Evolutionary conservation across 2,329 filamentous ascomycete species (phyloP), one percentile per base, ranked within the genome.

Genomic region (Fonsecaea pedrosoi): DNA sequence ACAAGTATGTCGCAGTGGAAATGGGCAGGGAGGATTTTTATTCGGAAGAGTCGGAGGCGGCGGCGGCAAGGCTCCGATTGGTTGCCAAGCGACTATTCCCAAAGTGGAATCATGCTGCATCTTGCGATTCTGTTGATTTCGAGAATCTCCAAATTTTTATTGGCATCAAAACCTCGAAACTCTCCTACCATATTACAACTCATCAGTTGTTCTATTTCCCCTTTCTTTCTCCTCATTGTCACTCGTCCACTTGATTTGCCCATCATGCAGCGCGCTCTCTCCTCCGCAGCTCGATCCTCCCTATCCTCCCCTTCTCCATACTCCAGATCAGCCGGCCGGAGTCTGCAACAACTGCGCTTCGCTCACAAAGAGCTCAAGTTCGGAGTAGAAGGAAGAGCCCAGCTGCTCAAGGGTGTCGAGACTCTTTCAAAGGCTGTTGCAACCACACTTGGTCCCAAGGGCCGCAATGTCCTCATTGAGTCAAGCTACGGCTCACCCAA

Each of bases 401-500:
- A 92, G 74, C 89, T 99, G 71, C 87, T 99, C 73, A 89, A 90
- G 77, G 95, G 95, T 87, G 94, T 98, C 72, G 95, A 99, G 81
- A 98, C 95, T 74, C 89, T 99, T 72, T 94, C 95, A 76, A 96
- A 90, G 84, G 95, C 95, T 71, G 95, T 99, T 71, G 91, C 94
- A 72, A 97, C 94, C 70, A 99, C 95, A 72, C 88, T 99, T 69
- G 95, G 95, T 74, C 95, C 95, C 76, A 99, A 99, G 87, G 95
- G 95, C 81, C 90, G 95, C 79, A 99, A 98, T 84, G 95, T 99
- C 74, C 82, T 99, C 78, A 99, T 99, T 75, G 95, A 99, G 86
- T 97, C 94, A 71, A 92, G 92, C 85, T 99, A 97, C 78, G 95
- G 95, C 81, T 97, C 95, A 56, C 95, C 95, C 77, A 99, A 99